Evolutionary conservation across 352 stramenopile genomes (phyloP).

Genomic region (Phytophthora kernoviae): DNA sequence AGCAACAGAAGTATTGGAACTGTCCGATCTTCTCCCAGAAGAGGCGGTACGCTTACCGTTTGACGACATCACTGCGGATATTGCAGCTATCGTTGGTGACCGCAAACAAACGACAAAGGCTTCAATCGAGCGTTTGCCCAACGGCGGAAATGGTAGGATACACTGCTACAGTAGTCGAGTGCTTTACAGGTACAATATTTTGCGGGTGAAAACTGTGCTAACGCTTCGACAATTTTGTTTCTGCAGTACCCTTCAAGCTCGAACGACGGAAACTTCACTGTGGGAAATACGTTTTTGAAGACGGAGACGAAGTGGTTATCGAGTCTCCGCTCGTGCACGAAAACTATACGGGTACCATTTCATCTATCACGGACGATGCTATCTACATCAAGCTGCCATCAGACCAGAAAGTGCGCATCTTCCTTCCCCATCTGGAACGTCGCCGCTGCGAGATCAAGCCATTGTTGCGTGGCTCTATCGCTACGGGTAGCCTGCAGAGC

Average conservation of each 20-base stretch:
- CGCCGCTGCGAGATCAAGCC: constrained; percentile 69
- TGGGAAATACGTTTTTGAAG: constrained; percentile 79
- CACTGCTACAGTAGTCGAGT: neutral
- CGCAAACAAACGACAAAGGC: constrained; percentile 35
- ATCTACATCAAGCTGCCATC: constrained; percentile 72
- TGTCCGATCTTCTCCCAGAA: constrained; percentile 40
- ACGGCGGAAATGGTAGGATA: constrained; percentile 37
- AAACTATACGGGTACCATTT: constrained; percentile 81
- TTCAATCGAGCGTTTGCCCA: constrained; percentile 29
- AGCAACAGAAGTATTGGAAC: constrained; percentile 14
- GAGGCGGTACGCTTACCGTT: constrained; percentile 57
- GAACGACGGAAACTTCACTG: constrained; percentile 63
- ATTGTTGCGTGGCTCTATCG: constrained; percentile 54
- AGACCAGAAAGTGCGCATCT: constrained; percentile 68
- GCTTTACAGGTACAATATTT: neutral
- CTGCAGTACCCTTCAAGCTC: constrained; percentile 51
- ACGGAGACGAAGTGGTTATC: constrained; percentile 80
- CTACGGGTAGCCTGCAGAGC: constrained; percentile 52
- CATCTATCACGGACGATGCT: constrained; percentile 72
- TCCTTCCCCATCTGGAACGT: constrained; percentile 56
- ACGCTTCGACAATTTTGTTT: constrained; percentile 4
- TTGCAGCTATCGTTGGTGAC: constrained; percentile 53
- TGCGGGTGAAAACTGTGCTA: constrained; percentile 2
- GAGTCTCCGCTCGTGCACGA: constrained; percentile 65
- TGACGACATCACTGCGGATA: constrained; percentile 60